Evolutionary conservation across 345 rosid genomes (phyloP).

Genomic region (Orychophragmus violaceus): DNA sequence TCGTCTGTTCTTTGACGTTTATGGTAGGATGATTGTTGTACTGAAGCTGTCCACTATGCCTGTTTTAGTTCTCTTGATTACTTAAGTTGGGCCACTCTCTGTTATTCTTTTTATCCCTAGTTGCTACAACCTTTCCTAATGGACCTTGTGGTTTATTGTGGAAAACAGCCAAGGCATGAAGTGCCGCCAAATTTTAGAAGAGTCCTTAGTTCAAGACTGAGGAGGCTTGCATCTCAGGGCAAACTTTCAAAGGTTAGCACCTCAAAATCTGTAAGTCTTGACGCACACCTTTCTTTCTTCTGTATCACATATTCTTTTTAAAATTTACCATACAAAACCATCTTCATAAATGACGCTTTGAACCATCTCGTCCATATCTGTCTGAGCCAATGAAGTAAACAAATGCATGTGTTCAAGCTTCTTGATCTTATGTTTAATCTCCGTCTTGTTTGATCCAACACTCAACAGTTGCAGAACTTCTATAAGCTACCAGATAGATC

Average conservation of each 20-base stretch:
- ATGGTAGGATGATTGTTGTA: background rate
- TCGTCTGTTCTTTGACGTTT: background rate
- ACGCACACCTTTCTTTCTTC: background rate
- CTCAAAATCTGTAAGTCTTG: conserved; percentile 22
- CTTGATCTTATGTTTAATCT: background rate
- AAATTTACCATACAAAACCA: background rate
- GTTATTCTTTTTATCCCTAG: background rate
- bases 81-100: background rate
- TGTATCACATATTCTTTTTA: background rate
- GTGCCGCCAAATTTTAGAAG: conserved; percentile 70
- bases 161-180: conserved; percentile 62
- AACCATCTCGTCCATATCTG: background rate
- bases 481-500: conserved; percentile 40
- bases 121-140: background rate
- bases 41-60: background rate
- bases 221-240: conserved; percentile 68
- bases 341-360: background rate
- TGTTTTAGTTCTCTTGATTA: background rate
- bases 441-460: conserved; percentile 9
- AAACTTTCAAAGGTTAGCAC: conserved; percentile 72
- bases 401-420: background rate
- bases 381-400: background rate
- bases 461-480: conserved; percentile 49
- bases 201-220: conserved; percentile 62
- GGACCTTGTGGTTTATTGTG: conserved; percentile 4